These are phyloP conservation scores for Jatropha multifida DNA, from an alignment of 441 rosid species.

Conservation along the genomic window DNA sequence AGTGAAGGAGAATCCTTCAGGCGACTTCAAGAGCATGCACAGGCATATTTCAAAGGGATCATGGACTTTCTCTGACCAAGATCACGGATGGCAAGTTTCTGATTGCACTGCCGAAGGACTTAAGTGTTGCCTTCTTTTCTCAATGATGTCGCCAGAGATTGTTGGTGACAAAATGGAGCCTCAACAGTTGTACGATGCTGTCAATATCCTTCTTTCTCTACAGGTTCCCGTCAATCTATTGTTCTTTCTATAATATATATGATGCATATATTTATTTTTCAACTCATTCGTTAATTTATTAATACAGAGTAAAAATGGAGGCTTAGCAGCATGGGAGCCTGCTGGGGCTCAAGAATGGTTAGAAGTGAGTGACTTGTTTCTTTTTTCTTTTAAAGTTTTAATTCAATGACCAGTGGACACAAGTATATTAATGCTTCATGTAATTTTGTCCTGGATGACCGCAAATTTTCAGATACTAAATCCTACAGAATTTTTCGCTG, in stretches of 20 bases:
- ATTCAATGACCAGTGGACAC: not conserved
- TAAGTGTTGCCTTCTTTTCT: conserved; percentile 69
- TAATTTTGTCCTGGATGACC: too few relatives aligned
- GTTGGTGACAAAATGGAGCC: conserved; percentile 63
- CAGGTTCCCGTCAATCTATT: conserved; percentile 12
- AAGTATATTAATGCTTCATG: too few relatives aligned
- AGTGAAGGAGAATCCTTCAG: conserved; percentile 50
- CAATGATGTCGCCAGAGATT: conserved; percentile 60
- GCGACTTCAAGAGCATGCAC: conserved; percentile 40
- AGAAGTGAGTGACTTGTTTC: conserved; percentile 25
- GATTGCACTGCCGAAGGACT: conserved; percentile 56
- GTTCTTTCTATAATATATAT: too few relatives aligned
- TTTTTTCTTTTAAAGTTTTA: not conserved
- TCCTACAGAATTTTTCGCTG: conserved; percentile 51
- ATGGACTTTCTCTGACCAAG: conserved; percentile 60
- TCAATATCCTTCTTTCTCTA: conserved; percentile 57
- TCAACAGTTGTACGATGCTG: conserved; percentile 55
- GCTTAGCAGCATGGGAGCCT: conserved; percentile 76
- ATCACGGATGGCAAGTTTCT: conserved; percentile 60
- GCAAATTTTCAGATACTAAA: conserved; percentile 48
- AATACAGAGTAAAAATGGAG: conserved; percentile 65
- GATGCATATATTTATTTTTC: too few relatives aligned
- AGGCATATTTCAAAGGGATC: conserved; percentile 54
- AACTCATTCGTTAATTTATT: too few relatives aligned
- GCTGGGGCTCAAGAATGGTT: conserved; percentile 65